Evolutionary conservation across 225 moss, liverwort and hornwort genomes (phyloP).

Genomic region (Polytrichum commune): DNA sequence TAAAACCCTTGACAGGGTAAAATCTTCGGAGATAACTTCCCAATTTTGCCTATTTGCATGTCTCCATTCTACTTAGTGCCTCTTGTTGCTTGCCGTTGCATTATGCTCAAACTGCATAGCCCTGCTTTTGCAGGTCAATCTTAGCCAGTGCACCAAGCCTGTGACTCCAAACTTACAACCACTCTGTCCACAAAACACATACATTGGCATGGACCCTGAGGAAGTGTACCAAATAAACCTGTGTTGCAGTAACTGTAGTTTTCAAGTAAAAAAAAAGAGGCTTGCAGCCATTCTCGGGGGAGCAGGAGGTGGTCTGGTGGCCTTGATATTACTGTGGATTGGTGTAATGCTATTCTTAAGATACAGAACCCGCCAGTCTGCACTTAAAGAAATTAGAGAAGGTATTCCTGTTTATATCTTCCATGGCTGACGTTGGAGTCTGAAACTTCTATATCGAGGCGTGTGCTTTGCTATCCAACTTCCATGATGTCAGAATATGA

Average conservation of each 20-base stretch:
- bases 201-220: constrained; percentile 15
- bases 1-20: too few species aligned
- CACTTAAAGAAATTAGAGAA: constrained; percentile 44
- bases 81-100: neutral
- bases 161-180: constrained; percentile 36
- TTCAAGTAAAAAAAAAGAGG: constrained; percentile 14
- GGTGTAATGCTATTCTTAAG: constrained; percentile 13
- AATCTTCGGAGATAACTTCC: neutral
- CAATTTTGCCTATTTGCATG: too few species aligned
- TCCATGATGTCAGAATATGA: neutral
- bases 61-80: too few species aligned
- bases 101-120: neutral
- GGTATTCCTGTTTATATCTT: constrained; percentile 13
- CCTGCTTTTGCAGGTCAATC: constrained; percentile 34
- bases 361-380: constrained; percentile 33
- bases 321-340: constrained; percentile 13
- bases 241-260: constrained; percentile 32
- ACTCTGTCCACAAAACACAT: constrained; percentile 24
- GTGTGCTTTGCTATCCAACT: neutral
- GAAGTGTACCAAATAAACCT: constrained; percentile 37
- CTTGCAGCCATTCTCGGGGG: constrained; percentile 26
- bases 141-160: constrained; percentile 44
- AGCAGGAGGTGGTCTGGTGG: constrained; percentile 27
- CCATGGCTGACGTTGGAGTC: neutral
- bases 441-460: neutral